A percentile compares a stretch with the other conserved stretches of the same genome.
Evolutionary conservation across 2,329 filamentous ascomycete species (phyloP).

Genomic region (Clonostachys rhizophaga): DNA sequence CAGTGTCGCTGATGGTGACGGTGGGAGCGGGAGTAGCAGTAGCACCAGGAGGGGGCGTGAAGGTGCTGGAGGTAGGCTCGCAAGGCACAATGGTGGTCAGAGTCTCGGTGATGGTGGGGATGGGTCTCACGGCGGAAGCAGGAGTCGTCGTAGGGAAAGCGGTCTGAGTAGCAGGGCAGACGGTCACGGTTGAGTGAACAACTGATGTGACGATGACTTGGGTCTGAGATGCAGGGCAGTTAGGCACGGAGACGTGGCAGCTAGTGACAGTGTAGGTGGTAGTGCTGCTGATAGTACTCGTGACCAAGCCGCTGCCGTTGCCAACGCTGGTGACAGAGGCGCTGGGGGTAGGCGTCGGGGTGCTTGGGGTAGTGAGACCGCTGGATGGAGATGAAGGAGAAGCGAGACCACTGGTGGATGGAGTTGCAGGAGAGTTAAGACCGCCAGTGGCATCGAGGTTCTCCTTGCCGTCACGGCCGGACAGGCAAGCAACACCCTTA

Average conservation of each 20-base stretch:
- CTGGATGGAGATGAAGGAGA: background rate
- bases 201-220: conserved; percentile 21
- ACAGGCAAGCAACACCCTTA: conserved; percentile 10
- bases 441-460: conserved; percentile 1
- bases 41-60: conserved; percentile 11
- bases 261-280: conserved; percentile 22
- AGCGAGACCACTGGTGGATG: background rate
- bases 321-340: conserved; percentile 6
- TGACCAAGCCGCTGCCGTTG: conserved; percentile 3
- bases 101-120: conserved; percentile 14
- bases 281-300: conserved; percentile 13
- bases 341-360: conserved; percentile 1
- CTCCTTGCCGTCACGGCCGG: conserved; percentile 7
- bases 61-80: conserved; percentile 14
- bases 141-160: conserved; percentile 4
- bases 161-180: conserved; percentile 11
- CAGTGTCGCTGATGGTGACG: conserved; percentile 5
- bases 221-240: conserved; percentile 34
- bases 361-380: background rate
- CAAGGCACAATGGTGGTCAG: conserved; percentile 15
- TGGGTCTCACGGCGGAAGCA: conserved; percentile 4
- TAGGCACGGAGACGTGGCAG: conserved; percentile 27
- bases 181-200: conserved; percentile 9
- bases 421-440: background rate
- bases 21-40: conserved; percentile 11